A percentile compares a stretch with the other conserved stretches of the same genome.
These are phyloP conservation scores for Marasmius tenuissimus DNA, from an alignment of 1,284 basidiomycete species.

Conservation along the genomic window DNA sequence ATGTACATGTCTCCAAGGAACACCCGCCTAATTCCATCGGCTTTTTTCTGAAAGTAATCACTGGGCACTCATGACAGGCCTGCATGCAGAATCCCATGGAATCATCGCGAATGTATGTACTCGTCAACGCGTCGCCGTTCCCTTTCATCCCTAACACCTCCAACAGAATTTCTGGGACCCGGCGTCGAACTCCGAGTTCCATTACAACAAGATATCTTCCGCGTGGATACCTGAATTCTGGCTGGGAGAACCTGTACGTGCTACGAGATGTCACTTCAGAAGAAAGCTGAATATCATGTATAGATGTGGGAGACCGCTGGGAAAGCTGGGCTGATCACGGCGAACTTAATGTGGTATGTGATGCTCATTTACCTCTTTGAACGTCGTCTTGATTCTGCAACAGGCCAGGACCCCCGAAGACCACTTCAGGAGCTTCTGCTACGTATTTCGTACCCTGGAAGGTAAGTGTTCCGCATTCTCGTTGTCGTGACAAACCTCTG, in stretches of 20 bases:
- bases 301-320: conserved; percentile 89
- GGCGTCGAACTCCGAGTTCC: conserved; percentile 55
- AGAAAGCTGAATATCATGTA: not conserved
- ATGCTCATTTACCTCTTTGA: not conserved
- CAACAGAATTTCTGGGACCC: conserved; percentile 86
- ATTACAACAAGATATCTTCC: conserved; percentile 63
- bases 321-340: conserved; percentile 72
- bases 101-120: conserved; percentile 81
- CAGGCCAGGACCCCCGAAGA: conserved; percentile 83
- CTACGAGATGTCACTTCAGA: not conserved
- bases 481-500: not conserved
- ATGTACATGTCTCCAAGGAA: not conserved
- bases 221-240: conserved; percentile 79
- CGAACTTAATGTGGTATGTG: conserved; percentile 87
- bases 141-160: not conserved
- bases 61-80: conserved; percentile 85
- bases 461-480: conserved; percentile 35
- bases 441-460: conserved; percentile 79
- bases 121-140: not conserved
- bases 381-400: not conserved
- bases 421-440: conserved; percentile 60
- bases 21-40: not conserved
- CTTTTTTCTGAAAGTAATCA: conserved; percentile 60
- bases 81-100: conserved; percentile 86
- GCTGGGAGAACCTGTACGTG: conserved; percentile 80